These are phyloP conservation scores for Candida berthetii DNA, from an alignment of 805 yeast genomes.

Conservation along the genomic window DNA sequence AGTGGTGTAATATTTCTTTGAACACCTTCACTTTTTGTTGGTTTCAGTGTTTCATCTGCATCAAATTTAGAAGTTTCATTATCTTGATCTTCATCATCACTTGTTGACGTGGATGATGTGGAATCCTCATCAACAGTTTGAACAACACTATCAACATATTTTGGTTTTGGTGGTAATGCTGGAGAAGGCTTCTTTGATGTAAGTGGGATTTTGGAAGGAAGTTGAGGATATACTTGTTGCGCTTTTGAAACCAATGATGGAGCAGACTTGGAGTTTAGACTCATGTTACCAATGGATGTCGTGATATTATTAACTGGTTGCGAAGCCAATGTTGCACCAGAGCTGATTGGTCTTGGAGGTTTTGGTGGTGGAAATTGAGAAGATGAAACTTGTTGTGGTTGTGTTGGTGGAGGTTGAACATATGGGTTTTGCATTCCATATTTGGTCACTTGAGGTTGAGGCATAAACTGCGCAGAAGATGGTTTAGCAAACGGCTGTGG, in stretches of 20 bases:
- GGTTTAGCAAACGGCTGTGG: background rate
- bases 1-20: background rate
- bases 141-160: conserved; percentile 20
- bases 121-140: conserved; percentile 14
- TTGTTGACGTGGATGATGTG: background rate
- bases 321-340: background rate
- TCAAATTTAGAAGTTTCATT: background rate
- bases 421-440: too few relatives aligned
- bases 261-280: background rate
- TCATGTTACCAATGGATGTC: background rate
- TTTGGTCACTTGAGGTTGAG: background rate
- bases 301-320: too few relatives aligned
- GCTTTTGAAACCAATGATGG: background rate
- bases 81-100: background rate
- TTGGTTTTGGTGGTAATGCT: conserved; percentile 11
- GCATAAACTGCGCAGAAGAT: background rate
- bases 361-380: conserved; percentile 10
- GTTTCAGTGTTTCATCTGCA: background rate
- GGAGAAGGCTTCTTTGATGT: conserved; percentile 2
- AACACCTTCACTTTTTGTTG: background rate
- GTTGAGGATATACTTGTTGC: background rate
- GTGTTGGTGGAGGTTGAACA: background rate
- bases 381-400: background rate
- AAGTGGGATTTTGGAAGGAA: background rate
- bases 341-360: conserved; percentile 13